Percentiles rank a stretch among this genome's conserved stretches.
These are phyloP conservation scores for Kalaharituber pfeilii DNA, from an alignment of 2,329 filamentous ascomycete genomes.

Conservation along the genomic window DNA sequence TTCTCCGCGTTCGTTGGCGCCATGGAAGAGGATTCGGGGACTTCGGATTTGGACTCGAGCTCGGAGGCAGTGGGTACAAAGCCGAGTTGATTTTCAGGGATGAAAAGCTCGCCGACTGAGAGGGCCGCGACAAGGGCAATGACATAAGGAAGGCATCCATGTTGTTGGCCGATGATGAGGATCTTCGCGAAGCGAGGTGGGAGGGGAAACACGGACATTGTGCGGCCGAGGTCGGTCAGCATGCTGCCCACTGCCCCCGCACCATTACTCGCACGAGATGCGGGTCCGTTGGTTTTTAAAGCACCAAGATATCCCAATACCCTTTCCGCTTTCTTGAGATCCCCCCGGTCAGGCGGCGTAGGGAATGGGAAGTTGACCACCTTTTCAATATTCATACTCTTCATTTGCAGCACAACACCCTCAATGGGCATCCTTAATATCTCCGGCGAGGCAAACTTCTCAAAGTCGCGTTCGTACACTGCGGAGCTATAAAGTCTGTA, in stretches of 20 bases:
- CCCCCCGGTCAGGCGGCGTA: slow-evolving; percentile 62
- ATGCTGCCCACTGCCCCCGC: slow-evolving; percentile 48
- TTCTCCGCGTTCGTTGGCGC: slow-evolving; percentile 53
- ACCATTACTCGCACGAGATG: background rate
- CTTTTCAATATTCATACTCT: slow-evolving; percentile 79
- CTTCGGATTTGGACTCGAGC: slow-evolving; percentile 29
- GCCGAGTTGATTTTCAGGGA: slow-evolving; percentile 62
- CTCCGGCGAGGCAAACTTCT: slow-evolving; percentile 72
- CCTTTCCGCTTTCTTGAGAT: slow-evolving; percentile 63
- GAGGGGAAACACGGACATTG: slow-evolving; percentile 76
- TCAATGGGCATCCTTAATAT: slow-evolving; percentile 83
- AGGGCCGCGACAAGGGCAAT: slow-evolving; percentile 77
- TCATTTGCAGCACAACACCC: slow-evolving; percentile 75
- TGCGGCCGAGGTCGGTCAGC: slow-evolving; percentile 61
- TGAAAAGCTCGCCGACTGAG: slow-evolving; percentile 73
- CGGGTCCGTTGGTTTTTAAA: background rate
- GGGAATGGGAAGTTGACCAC: slow-evolving; percentile 93
- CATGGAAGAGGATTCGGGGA: slow-evolving; percentile 25
- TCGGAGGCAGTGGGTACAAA: slow-evolving; percentile 34
- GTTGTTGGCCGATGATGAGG: slow-evolving; percentile 67
- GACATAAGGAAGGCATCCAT: slow-evolving; percentile 67
- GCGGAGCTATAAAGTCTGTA: slow-evolving; percentile 90
- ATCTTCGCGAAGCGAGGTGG: slow-evolving; percentile 84
- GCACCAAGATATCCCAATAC: slow-evolving; percentile 11
- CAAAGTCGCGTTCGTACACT: slow-evolving; percentile 78